Base-by-base conservation (phyloP, 2,329 filamentous ascomycete species). In the Penicillium brasilianum region DNA sequence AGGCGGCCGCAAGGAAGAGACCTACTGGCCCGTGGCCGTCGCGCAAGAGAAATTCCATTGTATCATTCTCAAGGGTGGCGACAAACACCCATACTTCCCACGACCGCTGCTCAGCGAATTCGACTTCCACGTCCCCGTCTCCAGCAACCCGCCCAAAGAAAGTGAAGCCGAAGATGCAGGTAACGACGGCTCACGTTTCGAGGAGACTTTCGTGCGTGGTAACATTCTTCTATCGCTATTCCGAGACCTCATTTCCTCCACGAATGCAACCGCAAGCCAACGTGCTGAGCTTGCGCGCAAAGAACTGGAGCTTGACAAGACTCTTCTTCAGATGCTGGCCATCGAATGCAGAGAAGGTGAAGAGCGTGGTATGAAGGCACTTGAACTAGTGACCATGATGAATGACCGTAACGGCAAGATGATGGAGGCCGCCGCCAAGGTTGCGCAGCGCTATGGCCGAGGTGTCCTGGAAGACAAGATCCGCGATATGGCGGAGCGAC, bases 1-100 rank as follows among this genome's bases (percentile, higher is more conserved):
- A 0, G 88, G 87, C 2, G 95, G 95, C 28, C 88, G 89, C 60
- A 97, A 97, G 77, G 86, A 90, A 66, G 95, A 99, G 78, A 87
- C 84, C 0, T 99, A 99, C 81, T 99, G 93, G 86, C 95, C 95
- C 1, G 92, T 99, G 34, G 95, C 95, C 0, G 93, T 98, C 1
- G 92, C 94, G 2, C 88, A 93, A 70, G 85, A 90, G 72, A 94
- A 90, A 72, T 99, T 99, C 78, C 94, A 98, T 83, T 99, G 96
- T 80, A 97, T 99, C 78, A 98, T 99, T 70, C 88, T 99, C 73
- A 99, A 99, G 80, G 95, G 95, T 64, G 91, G 90, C 37, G 95
- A 99, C 74, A 87, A 90, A 72, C 92, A 97, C 72, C 93, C 94
- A 0, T 97, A 95, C 80, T 98, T 94, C 79, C 95, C 92, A 11